Evolutionary conservation across 352 stramenopile genomes (phyloP), one percentile per base, ranked within the genome.

Genomic region (Thalassiosira mediterranea): DNA sequence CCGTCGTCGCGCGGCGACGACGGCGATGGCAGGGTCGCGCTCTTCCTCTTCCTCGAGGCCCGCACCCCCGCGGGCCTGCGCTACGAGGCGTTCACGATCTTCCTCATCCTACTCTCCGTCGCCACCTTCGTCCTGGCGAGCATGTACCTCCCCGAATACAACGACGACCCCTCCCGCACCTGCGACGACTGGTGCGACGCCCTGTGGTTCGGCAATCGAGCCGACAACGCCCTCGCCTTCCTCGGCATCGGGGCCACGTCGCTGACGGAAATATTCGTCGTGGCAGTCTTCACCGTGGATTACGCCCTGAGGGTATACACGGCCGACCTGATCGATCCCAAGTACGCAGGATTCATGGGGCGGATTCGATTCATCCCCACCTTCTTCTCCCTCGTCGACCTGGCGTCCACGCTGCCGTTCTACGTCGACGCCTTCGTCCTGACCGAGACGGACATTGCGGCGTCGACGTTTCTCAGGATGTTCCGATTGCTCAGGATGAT

Each of bases 401-500:
- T 95, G 25, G 84, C 73, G 15, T 89, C 76, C 0, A 95, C 86
- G 2, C 21, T 94, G 5, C 90, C 90, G 1, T 95, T 94, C 58
- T 95, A 94, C 70, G 40, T 94, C 1, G 90, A 95, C 69, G 59
- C 87, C 1, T 89, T 94, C 67, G 1, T 93, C 0, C 70, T 92
- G 3, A 44, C 52, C 5, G 59, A 93, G 47, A 77, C 69, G 0
- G 83, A 90, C 59, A 49, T 83, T 8, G 58, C 70, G 8, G 73
- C 79, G 5, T 88, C 84, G 7, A 84, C 88, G 37, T 94, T 92
- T 74, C 68, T 95, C 8, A 78, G 90, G 68, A 92, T 95, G 90
- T 92, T 92, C 76, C 89, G 90, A 34, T 64, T 95, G 7, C 76
- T 95, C 4, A 69, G 90, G 23, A 93, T 95, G 88, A 93, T 94